A percentile compares a stretch with the other conserved stretches of the same genome.
Conservation (phyloP, 306 rosid genomes). For the Luffa aegyptiaca region DNA sequence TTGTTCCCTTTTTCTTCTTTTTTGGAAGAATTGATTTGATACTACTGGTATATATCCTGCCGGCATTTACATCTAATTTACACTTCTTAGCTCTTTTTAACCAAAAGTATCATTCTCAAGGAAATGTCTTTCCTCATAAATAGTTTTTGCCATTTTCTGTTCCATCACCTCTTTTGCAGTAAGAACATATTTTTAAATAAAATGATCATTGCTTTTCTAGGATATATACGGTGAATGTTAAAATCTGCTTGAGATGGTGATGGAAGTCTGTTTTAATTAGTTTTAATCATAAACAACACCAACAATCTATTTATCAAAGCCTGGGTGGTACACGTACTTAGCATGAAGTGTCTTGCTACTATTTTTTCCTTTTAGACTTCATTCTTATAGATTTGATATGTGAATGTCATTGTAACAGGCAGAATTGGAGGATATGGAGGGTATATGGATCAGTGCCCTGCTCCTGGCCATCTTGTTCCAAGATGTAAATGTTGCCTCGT, state of each 20-base stretch:
- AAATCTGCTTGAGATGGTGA: not conserved
- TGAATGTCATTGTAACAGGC: slow-evolving; percentile 44
- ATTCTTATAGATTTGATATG: slow-evolving; percentile 18
- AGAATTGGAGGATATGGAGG: slow-evolving; percentile 77
- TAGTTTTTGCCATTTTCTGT: not conserved
- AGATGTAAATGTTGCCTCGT: slow-evolving; percentile 49
- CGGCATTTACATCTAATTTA: not conserved
- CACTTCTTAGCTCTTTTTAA: not conserved
- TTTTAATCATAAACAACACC: not conserved
- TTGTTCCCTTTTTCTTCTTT: not conserved
- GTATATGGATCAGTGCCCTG: slow-evolving; percentile 84
- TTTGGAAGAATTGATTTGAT: not conserved
- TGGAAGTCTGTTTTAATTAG: not conserved
- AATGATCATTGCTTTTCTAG: not conserved
- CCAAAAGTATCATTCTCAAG: not conserved
- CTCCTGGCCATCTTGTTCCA: slow-evolving; percentile 79
- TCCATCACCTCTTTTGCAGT: not conserved
- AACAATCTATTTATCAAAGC: not conserved
- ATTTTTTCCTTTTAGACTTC: not conserved
- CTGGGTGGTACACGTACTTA: not conserved
- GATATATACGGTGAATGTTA: not conserved
- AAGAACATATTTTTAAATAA: not conserved
- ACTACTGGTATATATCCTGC: not conserved
- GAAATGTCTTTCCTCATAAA: not conserved
- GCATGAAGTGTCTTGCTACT: not conserved